phyloP scores from a whole-genome alignment of 1,284 basidiomycete genomes.

The Leccinum fallax region DNA sequence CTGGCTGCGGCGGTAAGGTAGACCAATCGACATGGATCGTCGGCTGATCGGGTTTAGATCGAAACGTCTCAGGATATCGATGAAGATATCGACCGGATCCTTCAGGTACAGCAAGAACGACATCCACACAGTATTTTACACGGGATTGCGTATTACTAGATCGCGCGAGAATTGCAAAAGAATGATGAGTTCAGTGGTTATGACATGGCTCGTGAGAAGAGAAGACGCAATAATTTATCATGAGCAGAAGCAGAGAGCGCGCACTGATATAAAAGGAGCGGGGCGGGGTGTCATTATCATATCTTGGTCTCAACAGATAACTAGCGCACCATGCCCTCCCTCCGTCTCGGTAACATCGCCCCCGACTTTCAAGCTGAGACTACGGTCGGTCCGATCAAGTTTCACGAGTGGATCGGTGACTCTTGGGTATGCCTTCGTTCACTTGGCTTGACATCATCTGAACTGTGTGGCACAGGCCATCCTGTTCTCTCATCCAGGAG shows the following conservation, averaged over 20 bases:
- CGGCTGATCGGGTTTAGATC: conserved; percentile 57
- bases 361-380: conserved; percentile 87
- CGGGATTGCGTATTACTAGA: conserved; percentile 85
- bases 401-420: conserved; percentile 90
- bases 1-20: conserved; percentile 82
- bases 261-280: conserved; percentile 22
- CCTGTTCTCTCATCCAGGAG: conserved; percentile 93
- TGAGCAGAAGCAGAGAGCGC: conserved; percentile 1
- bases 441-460: background rate
- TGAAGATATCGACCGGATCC: conserved; percentile 86
- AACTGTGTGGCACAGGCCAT: conserved; percentile 53
- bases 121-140: conserved; percentile 94
- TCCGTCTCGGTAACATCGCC: conserved; percentile 77
- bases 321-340: conserved; percentile 41
- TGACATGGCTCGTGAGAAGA: conserved; percentile 42
- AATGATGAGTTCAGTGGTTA: conserved; percentile 1
- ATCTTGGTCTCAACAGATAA: conserved; percentile 5
- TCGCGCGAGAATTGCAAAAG: conserved; percentile 30
- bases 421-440: conserved; percentile 71
- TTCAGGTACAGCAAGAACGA: conserved; percentile 81
- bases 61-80: conserved; percentile 87
- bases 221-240: conserved; percentile 47
- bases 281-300: conserved; percentile 7
- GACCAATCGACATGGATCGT: conserved; percentile 8
- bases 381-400: conserved; percentile 76